These are phyloP conservation scores for Nicotiana otophora DNA, from an alignment of 257 asterid species.

Conservation along the genomic window DNA sequence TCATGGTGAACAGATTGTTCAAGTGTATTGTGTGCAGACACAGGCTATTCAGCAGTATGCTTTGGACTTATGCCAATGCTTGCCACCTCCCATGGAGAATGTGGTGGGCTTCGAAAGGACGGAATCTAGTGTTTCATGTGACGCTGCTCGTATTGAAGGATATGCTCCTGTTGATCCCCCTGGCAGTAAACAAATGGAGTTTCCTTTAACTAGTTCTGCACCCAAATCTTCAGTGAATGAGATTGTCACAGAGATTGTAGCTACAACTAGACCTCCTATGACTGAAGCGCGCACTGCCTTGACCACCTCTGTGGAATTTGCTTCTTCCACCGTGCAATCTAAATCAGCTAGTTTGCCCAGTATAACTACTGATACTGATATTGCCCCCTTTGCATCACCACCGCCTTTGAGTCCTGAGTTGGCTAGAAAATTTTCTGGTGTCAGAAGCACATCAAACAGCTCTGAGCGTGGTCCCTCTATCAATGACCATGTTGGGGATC, in stretches of 20 bases:
- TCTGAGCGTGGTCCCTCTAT: conserved; percentile 39
- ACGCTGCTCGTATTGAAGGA: conserved; percentile 48
- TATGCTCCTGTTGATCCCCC: conserved; percentile 36
- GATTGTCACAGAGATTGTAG: conserved; percentile 32
- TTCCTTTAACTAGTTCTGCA: conserved; percentile 46
- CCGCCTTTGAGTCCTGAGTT: conserved; percentile 73
- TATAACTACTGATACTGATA: conserved; percentile 33
- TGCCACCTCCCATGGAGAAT: conserved; percentile 70
- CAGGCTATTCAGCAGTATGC: conserved; percentile 99
- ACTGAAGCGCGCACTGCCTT: conserved; percentile 36
- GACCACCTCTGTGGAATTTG: conserved; percentile 37
- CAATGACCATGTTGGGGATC: conserved; percentile 46
- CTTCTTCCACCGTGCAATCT: conserved; percentile 40
- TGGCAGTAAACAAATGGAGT: conserved; percentile 40
- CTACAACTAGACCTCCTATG: conserved; percentile 35
- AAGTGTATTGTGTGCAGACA: conserved; percentile 95
- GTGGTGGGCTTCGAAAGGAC: conserved; percentile 44
- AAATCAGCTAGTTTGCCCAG: conserved; percentile 35
- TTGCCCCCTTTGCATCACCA: conserved; percentile 50
- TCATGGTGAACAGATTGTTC: conserved; percentile 87
- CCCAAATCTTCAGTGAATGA: conserved; percentile 47
- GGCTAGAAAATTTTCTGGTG: conserved; percentile 63
- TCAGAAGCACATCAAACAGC: conserved; percentile 51
- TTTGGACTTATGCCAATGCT: conserved; percentile 82
- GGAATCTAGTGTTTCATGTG: conserved; percentile 46